Conservation (phyloP, 331 rosid genomes). For the Acacia pycnantha region DNA sequence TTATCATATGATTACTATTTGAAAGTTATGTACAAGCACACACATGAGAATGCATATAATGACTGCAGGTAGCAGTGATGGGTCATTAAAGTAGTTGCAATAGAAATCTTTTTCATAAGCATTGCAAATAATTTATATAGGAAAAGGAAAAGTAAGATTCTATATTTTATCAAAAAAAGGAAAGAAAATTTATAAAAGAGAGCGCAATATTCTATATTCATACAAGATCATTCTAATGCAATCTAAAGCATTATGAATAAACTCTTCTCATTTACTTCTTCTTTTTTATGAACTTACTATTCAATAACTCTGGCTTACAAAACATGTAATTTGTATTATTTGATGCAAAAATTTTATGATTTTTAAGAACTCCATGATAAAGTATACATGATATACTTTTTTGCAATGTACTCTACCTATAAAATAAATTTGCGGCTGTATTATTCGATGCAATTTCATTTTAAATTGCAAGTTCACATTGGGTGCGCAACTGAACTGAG, state of each 20-base stretch:
- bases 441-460: conserved; percentile 18
- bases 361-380: neutral
- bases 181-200: too few relatives aligned
- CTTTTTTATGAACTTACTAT: neutral
- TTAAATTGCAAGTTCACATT: conserved; percentile 30
- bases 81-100: conserved; percentile 25
- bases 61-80: neutral
- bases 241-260: neutral
- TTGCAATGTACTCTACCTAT: neutral
- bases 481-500: conserved; percentile 21
- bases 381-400: neutral
- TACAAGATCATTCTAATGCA: conserved; percentile 7
- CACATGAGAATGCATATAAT: conserved; percentile 12
- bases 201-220: neutral
- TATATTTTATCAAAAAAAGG: too few relatives aligned
- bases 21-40: conserved; percentile 3
- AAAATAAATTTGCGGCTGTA: conserved; percentile 3
- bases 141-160: too few relatives aligned
- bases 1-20: conserved; percentile 14
- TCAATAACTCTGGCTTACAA: neutral
- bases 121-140: neutral
- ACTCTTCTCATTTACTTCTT: conserved; percentile 12
- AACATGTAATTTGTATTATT: neutral
- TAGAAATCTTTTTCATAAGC: conserved; percentile 20
- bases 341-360: neutral